Percentiles rank a stretch among this genome's conserved stretches.
phyloP scores from a whole-genome alignment of 495 filamentous ascomycete species.

The Hypoxylon cercidicola region DNA sequence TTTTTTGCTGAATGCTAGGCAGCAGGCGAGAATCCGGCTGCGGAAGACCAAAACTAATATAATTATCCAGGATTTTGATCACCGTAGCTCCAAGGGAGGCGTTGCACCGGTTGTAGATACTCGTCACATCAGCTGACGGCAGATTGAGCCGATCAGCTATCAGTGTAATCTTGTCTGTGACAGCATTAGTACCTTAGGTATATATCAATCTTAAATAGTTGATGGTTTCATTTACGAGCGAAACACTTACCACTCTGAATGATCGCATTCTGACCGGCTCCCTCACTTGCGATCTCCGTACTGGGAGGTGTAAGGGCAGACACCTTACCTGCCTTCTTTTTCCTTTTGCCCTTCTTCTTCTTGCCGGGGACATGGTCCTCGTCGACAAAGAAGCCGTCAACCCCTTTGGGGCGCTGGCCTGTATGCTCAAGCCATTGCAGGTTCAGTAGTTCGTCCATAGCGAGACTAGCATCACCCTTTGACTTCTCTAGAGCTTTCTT shows the following conservation, averaged over 20 bases:
- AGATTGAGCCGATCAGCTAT: constrained; percentile 39
- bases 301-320: background rate
- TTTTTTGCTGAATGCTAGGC: constrained; percentile 13
- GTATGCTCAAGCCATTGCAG: constrained; percentile 74
- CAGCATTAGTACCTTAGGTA: constrained; percentile 18
- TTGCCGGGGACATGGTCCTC: constrained; percentile 57
- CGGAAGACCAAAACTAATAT: constrained; percentile 24
- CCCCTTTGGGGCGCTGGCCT: constrained; percentile 69
- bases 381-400: constrained; percentile 78
- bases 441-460: constrained; percentile 85
- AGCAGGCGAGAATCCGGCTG: constrained; percentile 1
- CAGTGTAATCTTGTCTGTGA: constrained; percentile 37
- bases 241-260: constrained; percentile 27
- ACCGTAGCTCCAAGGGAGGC: constrained; percentile 40
- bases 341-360: constrained; percentile 47
- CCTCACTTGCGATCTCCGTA: constrained; percentile 22
- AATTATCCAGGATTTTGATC: constrained; percentile 39
- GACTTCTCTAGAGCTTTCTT: constrained; percentile 71
- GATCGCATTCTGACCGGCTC: constrained; percentile 10
- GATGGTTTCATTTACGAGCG: background rate
- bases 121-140: constrained; percentile 32
- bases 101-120: constrained; percentile 35
- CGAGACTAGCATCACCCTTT: constrained; percentile 68
- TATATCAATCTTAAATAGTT: background rate
- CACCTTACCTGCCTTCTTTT: constrained; percentile 29